phyloP scores from a whole-genome alignment of 2,329 filamentous ascomycete species.

The Ceratocystis lukuohia region DNA sequence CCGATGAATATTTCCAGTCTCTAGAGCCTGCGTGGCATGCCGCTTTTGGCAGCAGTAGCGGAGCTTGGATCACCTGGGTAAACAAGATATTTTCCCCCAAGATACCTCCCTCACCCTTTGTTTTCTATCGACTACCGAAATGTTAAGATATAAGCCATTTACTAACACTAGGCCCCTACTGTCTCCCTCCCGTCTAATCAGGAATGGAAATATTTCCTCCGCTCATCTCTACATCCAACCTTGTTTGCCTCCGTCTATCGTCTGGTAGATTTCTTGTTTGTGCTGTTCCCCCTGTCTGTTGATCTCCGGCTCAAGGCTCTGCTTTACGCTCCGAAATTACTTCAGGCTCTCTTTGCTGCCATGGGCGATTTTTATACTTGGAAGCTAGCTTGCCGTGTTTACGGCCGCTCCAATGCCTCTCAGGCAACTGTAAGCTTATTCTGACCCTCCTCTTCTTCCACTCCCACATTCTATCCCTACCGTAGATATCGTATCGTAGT shows the following conservation, averaged over 20 bases:
- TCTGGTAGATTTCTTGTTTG: conserved; percentile 42
- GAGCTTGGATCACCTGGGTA: conserved; percentile 95
- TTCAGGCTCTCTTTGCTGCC: conserved; percentile 68
- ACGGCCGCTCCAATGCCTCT: conserved; percentile 51
- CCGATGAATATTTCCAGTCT: conserved; percentile 93
- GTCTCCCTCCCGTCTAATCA: conserved; percentile 28
- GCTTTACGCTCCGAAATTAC: conserved; percentile 55
- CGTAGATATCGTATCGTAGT: conserved; percentile 16
- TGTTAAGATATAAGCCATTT: not conserved
- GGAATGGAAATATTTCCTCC: conserved; percentile 85
- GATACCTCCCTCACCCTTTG: not conserved
- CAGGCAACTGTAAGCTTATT: conserved; percentile 51
- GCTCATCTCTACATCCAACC: conserved; percentile 82
- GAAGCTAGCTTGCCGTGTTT: conserved; percentile 61
- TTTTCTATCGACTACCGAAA: not conserved
- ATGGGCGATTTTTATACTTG: conserved; percentile 77
- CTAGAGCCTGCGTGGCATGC: conserved; percentile 88
- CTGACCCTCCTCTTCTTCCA: not conserved
- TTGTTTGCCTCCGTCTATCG: conserved; percentile 70
- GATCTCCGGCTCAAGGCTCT: conserved; percentile 49
- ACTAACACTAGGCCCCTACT: not conserved
- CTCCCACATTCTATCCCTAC: conserved; percentile 22
- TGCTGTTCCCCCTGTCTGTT: conserved; percentile 37
- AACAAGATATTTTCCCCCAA: conserved; percentile 24
- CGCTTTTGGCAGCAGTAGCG: conserved; percentile 62